Conservation (phyloP, 1,284 basidiomycete genomes). For the Hemileia vastatrix region DNA sequence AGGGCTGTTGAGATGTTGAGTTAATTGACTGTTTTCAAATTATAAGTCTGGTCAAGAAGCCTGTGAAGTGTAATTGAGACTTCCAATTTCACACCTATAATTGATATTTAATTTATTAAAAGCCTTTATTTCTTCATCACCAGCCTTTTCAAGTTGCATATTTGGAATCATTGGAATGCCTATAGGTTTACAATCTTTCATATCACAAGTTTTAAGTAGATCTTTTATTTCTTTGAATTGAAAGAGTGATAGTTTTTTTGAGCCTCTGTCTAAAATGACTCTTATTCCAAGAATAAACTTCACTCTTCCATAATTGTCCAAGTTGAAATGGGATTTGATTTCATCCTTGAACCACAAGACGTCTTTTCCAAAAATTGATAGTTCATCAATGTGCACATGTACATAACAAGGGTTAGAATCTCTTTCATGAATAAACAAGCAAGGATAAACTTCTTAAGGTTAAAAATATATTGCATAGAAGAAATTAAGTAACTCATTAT, state of each 20-base stretch:
- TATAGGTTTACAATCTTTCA: slow-evolving; percentile 3
- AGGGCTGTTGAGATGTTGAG: slow-evolving; percentile 1
- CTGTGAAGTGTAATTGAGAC: background rate
- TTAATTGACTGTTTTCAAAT: background rate
- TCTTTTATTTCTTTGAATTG: background rate
- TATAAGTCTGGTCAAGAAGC: background rate
- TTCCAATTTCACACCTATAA: background rate
- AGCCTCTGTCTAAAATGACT: background rate
- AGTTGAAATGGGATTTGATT: no score
- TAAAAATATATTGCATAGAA: no score
- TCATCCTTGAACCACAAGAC: no score
- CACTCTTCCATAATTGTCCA: background rate
- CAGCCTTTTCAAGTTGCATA: background rate
- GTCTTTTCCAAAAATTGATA: no score
- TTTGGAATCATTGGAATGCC: background rate
- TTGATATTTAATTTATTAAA: background rate
- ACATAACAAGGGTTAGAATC: no score
- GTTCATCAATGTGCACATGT: no score
- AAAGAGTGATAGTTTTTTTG: background rate
- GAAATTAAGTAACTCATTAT: no score
- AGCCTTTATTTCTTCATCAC: background rate
- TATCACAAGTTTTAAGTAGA: background rate
- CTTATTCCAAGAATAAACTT: slow-evolving; percentile 9
- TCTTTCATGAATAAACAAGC: no score
- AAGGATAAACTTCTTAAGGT: no score